phyloP scores from a whole-genome alignment of 106 monocot genomes.

The Xerophyta viscosa region DNA sequence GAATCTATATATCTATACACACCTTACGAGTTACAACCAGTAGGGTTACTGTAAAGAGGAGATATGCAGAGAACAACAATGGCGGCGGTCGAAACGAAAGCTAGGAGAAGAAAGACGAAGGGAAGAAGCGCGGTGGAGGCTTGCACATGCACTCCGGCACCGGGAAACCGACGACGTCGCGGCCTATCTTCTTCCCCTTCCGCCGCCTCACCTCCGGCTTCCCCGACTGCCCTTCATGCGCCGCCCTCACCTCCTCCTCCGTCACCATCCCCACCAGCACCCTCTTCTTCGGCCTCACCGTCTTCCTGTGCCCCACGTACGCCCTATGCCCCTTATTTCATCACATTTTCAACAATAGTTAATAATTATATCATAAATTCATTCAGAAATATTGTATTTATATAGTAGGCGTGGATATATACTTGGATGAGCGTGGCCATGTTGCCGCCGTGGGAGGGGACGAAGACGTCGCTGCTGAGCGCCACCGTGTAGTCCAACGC shows the following conservation, averaged over 20 bases:
- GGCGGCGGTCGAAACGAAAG: too few relatives aligned
- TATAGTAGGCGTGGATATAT: too few relatives aligned
- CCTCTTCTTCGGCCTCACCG: slow-evolving; percentile 30
- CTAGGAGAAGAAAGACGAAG: too few relatives aligned
- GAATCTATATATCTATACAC: too few relatives aligned
- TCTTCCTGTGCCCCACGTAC: slow-evolving; percentile 23
- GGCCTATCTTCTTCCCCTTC: slow-evolving; percentile 16
- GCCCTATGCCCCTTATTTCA: slow-evolving; percentile 17
- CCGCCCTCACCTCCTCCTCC: neutral
- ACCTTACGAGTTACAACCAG: too few relatives aligned
- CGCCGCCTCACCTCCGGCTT: slow-evolving; percentile 5
- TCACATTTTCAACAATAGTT: neutral
- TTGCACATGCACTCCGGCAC: slow-evolving; percentile 31
- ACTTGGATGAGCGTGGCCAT: slow-evolving; percentile 20
- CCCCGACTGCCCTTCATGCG: slow-evolving; percentile 4
- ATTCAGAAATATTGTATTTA: neutral
- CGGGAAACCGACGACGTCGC: slow-evolving; percentile 25
- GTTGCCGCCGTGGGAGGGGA: slow-evolving; percentile 44
- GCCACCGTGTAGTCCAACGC: slow-evolving; percentile 31
- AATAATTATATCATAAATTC: too few relatives aligned
- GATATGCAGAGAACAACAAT: too few relatives aligned
- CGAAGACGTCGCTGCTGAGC: slow-evolving; percentile 31
- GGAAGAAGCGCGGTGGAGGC: too few relatives aligned
- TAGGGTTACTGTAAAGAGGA: too few relatives aligned
- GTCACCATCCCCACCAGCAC: slow-evolving; percentile 5